Evolutionary conservation across 2,329 filamentous ascomycete genomes (phyloP), one percentile per base, ranked within the genome.

Genomic region (Hymenoscyphus fraxineus): DNA sequence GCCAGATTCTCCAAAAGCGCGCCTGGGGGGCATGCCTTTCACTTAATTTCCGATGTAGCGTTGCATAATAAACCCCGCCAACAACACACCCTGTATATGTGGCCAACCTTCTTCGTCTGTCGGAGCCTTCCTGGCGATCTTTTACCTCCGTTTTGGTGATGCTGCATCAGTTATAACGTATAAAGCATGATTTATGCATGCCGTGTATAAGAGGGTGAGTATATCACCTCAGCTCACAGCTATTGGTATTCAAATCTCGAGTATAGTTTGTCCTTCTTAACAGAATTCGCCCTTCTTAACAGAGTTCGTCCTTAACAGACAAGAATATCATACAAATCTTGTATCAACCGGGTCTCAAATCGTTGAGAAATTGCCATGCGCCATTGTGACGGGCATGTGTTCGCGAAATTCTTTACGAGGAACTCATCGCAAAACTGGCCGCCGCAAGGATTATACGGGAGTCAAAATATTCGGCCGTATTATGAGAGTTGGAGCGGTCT

Each of bases 111-210:
- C 27, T 41, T 27, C 47, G 22, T 51, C 44, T n/a, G 19, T 51
- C 44, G 44, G 44, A 51, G 44, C 44, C 44, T 51, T 44, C 39
- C 41, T 57, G 64, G 55, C 44, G 61, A 63, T 65, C 61, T 58
- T 65, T 63, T 65, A 63, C 44, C 64, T 40, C 64, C 16, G 58
- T 58, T 60, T 35, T 56, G 40, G 16, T 38, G 31, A 38, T 60
- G 57, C 35, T 58, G 41, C 60, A 55, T 38, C 60, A 60, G 13
- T n/a, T 65, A 63, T 65, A 65, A 51, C 63, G 56, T 54, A 62
- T 60, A 62, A 65, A 40, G 64, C 64, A 65, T 63, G 57, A 65
- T 51, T 62, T 65, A 65, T 65, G 64, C 64, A 65, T 65, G 60
- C 40, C 31, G 41, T 40, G 38, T 65, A 62, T 60, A 65, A 65